Evolutionary conservation across 306 rosid species (phyloP).

Genomic region (Quercus berberidifolia): DNA sequence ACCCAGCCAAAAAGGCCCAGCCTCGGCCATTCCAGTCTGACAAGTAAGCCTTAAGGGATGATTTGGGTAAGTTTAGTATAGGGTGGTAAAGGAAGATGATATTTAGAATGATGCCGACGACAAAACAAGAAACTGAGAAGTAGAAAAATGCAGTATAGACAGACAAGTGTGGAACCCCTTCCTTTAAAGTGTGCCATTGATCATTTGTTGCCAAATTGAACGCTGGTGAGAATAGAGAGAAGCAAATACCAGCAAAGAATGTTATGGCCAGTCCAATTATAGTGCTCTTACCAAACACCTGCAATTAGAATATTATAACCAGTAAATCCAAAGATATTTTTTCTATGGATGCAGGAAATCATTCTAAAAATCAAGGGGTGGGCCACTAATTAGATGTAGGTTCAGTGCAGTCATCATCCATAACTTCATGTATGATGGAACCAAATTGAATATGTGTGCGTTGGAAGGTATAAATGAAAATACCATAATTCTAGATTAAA

Average conservation of each 20-base stretch:
- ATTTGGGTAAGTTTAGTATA: conserved; percentile 61
- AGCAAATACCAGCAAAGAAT: conserved; percentile 79
- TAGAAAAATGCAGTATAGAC: conserved; percentile 88
- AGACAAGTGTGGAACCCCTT: conserved; percentile 75
- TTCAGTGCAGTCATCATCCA: neutral
- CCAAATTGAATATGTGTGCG: neutral
- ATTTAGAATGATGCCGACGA: conserved; percentile 64
- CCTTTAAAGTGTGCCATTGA: conserved; percentile 69
- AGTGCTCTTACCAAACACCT: conserved; percentile 83
- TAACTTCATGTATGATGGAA: neutral
- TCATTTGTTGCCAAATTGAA: conserved; percentile 94
- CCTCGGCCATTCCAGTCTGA: conserved; percentile 84
- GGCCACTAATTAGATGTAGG: neutral
- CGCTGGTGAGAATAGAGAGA: conserved; percentile 90
- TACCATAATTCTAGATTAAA: neutral
- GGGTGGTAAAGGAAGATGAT: conserved; percentile 74
- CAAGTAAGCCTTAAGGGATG: conserved; percentile 71
- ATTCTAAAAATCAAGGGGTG: neutral
- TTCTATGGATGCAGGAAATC: neutral
- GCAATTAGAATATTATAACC: conserved; percentile 1
- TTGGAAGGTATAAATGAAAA: neutral
- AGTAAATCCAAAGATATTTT: neutral
- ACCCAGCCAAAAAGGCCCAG: conserved; percentile 90
- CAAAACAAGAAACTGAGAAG: conserved; percentile 74
- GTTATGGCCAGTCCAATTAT: conserved; percentile 60